Evolutionary conservation across 805 yeast genomes (phyloP), one percentile per base, ranked within the genome.

Genomic region (Metschnikowia noctiluminum): DNA sequence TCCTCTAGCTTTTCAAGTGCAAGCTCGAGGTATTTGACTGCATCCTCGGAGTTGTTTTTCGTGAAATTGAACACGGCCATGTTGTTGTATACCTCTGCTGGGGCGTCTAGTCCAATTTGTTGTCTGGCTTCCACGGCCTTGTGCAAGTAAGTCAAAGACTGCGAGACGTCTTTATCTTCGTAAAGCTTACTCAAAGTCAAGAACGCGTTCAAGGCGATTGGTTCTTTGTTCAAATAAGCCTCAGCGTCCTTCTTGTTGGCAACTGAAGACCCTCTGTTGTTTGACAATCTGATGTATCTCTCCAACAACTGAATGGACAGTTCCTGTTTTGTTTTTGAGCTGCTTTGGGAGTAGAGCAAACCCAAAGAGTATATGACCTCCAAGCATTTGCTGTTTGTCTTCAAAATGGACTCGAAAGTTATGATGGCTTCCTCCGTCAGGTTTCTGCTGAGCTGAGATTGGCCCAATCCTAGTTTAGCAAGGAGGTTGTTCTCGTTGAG

Each of bases 391-490:
- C 88, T 84, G 58, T 83, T 77, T 14, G 77, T 70, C 56, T 84
- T 82, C 48, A 84, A 76, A 40, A 89, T 73, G 40, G 80, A 79
- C 62, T 92, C 98, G 60, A 89, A 87, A 0, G 96, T 82, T 54
- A 91, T 77, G 55, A 86, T 81, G 11, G 98, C 94, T 62, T 91
- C 97, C 58, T 88, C 90, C 10, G 79, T 62, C 37, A 86, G 80
- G 41, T 84, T 84, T 62, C 91, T 84, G 45, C 82, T 76, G 46
- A 85, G 78, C 62, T 89, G 90, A 2, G 96, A 79, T 64, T 89
- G 95, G 1, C 95, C 96, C 49, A 87, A 77, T 30, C 97, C 98
- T 47, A 91, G 71, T 55, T 82, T 82, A 0, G 97, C 84, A 16
- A 86, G 74, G 3, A 84, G 60, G 57, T 87, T 87, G 42, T 69